Conservation (phyloP, 768 basidiomycete genomes). For the Mycena vitilis region DNA sequence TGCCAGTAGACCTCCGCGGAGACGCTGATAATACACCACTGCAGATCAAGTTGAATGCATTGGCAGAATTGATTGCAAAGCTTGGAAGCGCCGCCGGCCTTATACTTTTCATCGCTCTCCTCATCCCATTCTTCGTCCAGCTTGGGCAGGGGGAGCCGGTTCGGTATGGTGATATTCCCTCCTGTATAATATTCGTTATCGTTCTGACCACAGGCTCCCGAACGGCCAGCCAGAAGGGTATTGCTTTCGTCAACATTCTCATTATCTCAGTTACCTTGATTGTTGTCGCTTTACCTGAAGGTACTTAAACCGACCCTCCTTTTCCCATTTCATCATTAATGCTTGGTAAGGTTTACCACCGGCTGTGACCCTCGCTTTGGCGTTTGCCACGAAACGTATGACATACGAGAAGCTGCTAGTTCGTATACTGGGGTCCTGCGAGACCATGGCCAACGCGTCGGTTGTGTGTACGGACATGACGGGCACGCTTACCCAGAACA, state of each 20-base stretch:
- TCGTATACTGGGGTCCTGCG: conserved; percentile 95
- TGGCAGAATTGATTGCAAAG: conserved; percentile 98
- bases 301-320: conserved; percentile 43
- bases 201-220: conserved; percentile 46
- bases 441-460: conserved; percentile 98
- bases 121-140: conserved; percentile 96
- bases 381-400: conserved; percentile 98
- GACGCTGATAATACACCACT: conserved; percentile 92
- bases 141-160: conserved; percentile 70
- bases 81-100: conserved; percentile 86
- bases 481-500: conserved; percentile 95
- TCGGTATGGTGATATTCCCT: conserved; percentile 53
- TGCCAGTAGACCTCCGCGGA: conserved; percentile 77
- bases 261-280: conserved; percentile 95
- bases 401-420: conserved; percentile 94
- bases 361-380: conserved; percentile 94
- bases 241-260: conserved; percentile 91
- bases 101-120: conserved; percentile 81
- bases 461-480: conserved; percentile 98
- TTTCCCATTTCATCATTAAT: conserved; percentile 11
- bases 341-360: conserved; percentile 79
- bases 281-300: conserved; percentile 89
- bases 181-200: not conserved
- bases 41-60: conserved; percentile 90
- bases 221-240: conserved; percentile 84